Evolutionary conservation across 2,329 filamentous ascomycete species (phyloP).

Genomic region (Pyricularia sp.): DNA sequence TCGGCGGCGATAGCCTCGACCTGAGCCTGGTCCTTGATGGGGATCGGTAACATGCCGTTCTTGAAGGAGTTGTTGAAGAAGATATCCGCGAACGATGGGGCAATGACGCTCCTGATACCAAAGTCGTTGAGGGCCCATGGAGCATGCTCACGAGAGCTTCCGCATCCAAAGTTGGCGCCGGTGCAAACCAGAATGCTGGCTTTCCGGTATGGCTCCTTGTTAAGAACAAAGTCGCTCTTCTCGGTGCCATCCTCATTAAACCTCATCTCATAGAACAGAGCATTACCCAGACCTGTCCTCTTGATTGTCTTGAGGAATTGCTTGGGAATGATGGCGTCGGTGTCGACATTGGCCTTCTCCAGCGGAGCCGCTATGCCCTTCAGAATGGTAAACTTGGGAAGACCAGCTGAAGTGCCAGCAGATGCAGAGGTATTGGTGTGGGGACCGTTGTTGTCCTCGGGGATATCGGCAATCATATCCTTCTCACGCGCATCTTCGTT

Average conservation of each 20-base stretch:
- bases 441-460: constrained; percentile 46
- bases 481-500: constrained; percentile 36
- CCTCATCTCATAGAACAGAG: constrained; percentile 76
- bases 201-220: constrained; percentile 72
- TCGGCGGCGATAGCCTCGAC: constrained; percentile 63
- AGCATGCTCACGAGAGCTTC: constrained; percentile 83
- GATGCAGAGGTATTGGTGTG: constrained; percentile 48
- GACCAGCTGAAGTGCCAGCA: constrained; percentile 42
- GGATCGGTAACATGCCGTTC: constrained; percentile 93
- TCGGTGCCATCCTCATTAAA: constrained; percentile 62
- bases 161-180: constrained; percentile 90
- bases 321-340: constrained; percentile 98
- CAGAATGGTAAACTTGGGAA: constrained; percentile 71
- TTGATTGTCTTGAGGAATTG: constrained; percentile 99
- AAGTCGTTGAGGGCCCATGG: constrained; percentile 96
- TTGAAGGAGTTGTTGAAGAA: constrained; percentile 99
- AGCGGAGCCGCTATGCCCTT: constrained; percentile 82
- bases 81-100: constrained; percentile 76
- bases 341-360: constrained; percentile 85
- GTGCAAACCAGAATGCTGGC: constrained; percentile 86
- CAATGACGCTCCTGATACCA: constrained; percentile 87
- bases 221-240: constrained; percentile 75
- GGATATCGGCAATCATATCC: constrained; percentile 42
- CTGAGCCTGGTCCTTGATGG: constrained; percentile 52
- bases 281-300: constrained; percentile 79